Evolutionary conservation across 164 flowering plant species (phyloP), one percentile per base, ranked within the genome.

Genomic region (Vitis cinerea): DNA sequence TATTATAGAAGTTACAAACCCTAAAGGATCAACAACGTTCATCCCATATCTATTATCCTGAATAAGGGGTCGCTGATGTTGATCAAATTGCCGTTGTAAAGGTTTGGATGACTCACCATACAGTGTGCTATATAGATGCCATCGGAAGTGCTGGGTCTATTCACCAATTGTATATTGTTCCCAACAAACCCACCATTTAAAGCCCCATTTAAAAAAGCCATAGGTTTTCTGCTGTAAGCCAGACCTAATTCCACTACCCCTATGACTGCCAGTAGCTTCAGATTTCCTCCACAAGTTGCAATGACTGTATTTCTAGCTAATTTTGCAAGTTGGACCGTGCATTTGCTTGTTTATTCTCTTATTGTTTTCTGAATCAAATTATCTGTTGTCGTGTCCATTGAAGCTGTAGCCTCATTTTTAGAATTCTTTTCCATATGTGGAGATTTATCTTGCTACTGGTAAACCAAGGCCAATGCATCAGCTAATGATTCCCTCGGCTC

Each of bases 351-450:
- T 63, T 88, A 90, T 72, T 84, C 84, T 72, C 93, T 79, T 65
- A 93, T 81, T 10, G 90, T 88, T 62, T 77, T 81, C 72, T 93
- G 95, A 48, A 93, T 88, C 50, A 86, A 48, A 63, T 83, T 89
- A 71, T 93, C 93, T 48, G 96, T 92, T 23, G 81, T 88, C n/a
- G 91, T 89, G 75, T 92, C 98, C 44, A 92, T 83, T 0, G 94
- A 92, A 62, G 96, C 90, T 9, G 96, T 92, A 8, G 96, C 98
- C 67, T 92, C 98, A 78, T 92, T 96, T 64, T 90, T 53, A 92
- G 75, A 65, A 92, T 83, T 75, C 80, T 82, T 50, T 88, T 81
- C 78, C 75, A 88, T 74, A 89, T 87, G 11, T 90, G 77, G n/a
- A 90, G 78, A 59, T 56, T 75, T 78, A 19, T 71, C 81, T 68